phyloP scores from a whole-genome alignment of 2,329 filamentous ascomycete species.

The Colletotrichum scovillei region DNA sequence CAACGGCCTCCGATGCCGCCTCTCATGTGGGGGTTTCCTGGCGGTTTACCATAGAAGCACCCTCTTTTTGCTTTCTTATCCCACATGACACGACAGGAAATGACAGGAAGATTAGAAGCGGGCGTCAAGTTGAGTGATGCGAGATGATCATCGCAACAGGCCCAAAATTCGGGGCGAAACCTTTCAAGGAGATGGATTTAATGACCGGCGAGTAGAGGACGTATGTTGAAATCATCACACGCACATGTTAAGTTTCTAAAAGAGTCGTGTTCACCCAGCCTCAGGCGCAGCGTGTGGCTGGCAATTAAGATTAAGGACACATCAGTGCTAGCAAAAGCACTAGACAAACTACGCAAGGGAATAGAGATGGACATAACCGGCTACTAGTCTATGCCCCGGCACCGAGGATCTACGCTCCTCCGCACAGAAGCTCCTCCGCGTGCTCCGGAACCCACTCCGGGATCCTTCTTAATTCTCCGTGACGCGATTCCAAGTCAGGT shows the following conservation, averaged over 20 bases:
- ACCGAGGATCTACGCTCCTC: not conserved
- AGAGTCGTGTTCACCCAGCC: no score
- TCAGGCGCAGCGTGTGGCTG: not conserved
- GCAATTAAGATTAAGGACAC: not conserved
- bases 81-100: not conserved
- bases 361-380: not conserved
- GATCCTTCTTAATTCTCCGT: not conserved
- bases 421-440: not conserved
- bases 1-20: not conserved
- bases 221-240: not conserved
- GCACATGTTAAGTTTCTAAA: not conserved
- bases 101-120: not conserved
- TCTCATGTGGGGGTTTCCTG: not conserved
- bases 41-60: not conserved
- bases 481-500: not conserved
- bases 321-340: not conserved
- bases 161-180: not conserved
- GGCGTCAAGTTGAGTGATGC: not conserved
- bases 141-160: not conserved
- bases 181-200: not conserved
- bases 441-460: not conserved
- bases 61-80: not conserved
- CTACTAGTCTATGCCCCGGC: not conserved
- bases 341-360: no score
- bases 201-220: not conserved